phyloP scores from a whole-genome alignment of 139 green algal species.

The Picochlorum sp. region DNA sequence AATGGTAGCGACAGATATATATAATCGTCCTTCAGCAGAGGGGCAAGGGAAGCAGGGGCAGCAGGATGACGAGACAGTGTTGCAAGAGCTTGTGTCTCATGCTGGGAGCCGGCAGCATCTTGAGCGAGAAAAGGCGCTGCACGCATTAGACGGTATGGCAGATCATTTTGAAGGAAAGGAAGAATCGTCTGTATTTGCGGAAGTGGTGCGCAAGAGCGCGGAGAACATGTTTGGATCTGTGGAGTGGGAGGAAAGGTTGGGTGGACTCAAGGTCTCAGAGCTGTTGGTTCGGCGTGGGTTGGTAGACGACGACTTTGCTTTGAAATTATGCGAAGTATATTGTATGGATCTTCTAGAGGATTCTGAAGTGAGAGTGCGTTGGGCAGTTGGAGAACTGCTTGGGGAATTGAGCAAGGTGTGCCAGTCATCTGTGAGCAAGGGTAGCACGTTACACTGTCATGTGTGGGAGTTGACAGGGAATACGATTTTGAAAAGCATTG shows the following conservation, averaged over 20 bases:
- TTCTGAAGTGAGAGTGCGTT: conserved; percentile 51
- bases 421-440: too few species aligned
- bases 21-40: neutral
- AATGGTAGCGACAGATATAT: too few species aligned
- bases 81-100: neutral
- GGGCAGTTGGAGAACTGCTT: conserved; percentile 50
- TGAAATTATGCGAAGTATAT: neutral
- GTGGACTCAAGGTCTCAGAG: conserved; percentile 36
- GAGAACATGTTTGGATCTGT: conserved; percentile 20
- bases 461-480: conserved; percentile 33
- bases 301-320: neutral
- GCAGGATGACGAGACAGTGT: conserved; percentile 1
- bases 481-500: conserved; percentile 51
- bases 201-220: conserved; percentile 14
- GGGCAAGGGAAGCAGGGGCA: neutral
- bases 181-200: neutral
- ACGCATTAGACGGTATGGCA: neutral
- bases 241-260: conserved; percentile 39
- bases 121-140: conserved; percentile 37
- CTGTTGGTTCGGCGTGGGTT: conserved; percentile 1
- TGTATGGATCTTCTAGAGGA: conserved; percentile 35
- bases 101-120: conserved; percentile 20
- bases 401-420: conserved; percentile 27
- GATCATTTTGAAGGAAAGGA: neutral
- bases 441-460: too few species aligned